These are phyloP conservation scores for Leccinum truebloodii DNA, from an alignment of 768 basidiomycete genomes.

Conservation along the genomic window DNA sequence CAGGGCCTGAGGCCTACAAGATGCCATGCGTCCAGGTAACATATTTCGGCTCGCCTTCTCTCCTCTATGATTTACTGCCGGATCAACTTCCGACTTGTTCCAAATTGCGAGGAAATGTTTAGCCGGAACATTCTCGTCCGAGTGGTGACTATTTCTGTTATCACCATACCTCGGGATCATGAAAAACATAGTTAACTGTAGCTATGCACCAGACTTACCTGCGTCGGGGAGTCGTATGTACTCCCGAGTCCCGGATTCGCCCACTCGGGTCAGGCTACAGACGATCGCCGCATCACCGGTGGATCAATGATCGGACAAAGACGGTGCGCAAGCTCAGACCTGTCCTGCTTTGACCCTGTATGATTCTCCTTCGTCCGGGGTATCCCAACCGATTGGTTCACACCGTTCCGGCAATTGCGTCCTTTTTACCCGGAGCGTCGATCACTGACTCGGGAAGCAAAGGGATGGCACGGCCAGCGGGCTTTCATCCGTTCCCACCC, in stretches of 20 bases:
- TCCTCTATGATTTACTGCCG: not conserved
- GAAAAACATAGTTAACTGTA: not conserved
- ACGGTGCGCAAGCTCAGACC: not conserved
- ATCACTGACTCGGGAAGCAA: not conserved
- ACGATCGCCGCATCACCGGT: not conserved
- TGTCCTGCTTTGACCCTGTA: not conserved
- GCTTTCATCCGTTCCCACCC: not conserved
- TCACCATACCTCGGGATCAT: slow-evolving; percentile 1
- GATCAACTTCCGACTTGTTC: not conserved
- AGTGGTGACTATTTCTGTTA: not conserved
- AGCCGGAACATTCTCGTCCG: not conserved
- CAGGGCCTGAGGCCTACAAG: not conserved
- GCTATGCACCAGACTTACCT: not conserved
- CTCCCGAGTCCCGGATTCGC: slow-evolving; percentile 1
- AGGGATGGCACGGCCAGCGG: not conserved
- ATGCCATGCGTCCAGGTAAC: not conserved
- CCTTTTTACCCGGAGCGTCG: not conserved
- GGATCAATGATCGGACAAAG: slow-evolving; percentile 1
- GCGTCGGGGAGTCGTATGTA: not conserved
- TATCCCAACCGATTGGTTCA: not conserved
- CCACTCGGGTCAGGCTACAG: not conserved
- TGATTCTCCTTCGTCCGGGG: not conserved
- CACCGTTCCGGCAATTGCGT: not conserved
- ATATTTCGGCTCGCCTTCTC: not conserved
- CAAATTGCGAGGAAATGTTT: not conserved